These are phyloP conservation scores for Helichrysum umbraculigerum DNA, from an alignment of 129 eudicot species.

Conservation along the genomic window DNA sequence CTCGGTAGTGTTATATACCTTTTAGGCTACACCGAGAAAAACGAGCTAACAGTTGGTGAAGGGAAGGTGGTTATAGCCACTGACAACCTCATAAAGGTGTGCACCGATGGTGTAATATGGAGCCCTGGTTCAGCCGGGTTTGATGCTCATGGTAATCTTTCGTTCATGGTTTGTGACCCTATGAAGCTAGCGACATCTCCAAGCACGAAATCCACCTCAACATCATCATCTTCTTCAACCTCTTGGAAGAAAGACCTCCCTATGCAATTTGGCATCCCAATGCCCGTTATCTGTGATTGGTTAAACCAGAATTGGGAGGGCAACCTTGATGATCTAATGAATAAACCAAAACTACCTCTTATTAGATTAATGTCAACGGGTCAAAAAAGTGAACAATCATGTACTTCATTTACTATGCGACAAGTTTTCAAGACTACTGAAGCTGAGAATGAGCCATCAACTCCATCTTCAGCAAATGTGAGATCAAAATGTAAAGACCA, in stretches of 20 bases:
- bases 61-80: constrained; percentile 95
- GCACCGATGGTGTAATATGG: constrained; percentile 83
- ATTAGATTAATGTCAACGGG: constrained; percentile 83
- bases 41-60: constrained; percentile 77
- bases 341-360: constrained; percentile 83
- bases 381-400: constrained; percentile 84
- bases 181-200: constrained; percentile 96
- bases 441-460: constrained; percentile 49
- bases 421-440: constrained; percentile 71
- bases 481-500: constrained; percentile 41
- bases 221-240: constrained; percentile 73
- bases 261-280: constrained; percentile 94
- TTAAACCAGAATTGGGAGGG: constrained; percentile 98
- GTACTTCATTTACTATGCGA: constrained; percentile 87
- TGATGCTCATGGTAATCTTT: constrained; percentile 79
- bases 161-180: constrained; percentile 98
- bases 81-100: constrained; percentile 83
- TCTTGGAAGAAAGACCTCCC: constrained; percentile 80
- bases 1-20: constrained; percentile 76
- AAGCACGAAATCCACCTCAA: constrained; percentile 65
- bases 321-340: constrained; percentile 70
- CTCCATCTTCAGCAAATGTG: constrained; percentile 56
- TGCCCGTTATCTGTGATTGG: constrained; percentile 90
- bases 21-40: constrained; percentile 64
- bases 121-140: constrained; percentile 97